Conservation (phyloP, 2,329 filamentous ascomycete species). For the Hypoxylon sp. region DNA sequence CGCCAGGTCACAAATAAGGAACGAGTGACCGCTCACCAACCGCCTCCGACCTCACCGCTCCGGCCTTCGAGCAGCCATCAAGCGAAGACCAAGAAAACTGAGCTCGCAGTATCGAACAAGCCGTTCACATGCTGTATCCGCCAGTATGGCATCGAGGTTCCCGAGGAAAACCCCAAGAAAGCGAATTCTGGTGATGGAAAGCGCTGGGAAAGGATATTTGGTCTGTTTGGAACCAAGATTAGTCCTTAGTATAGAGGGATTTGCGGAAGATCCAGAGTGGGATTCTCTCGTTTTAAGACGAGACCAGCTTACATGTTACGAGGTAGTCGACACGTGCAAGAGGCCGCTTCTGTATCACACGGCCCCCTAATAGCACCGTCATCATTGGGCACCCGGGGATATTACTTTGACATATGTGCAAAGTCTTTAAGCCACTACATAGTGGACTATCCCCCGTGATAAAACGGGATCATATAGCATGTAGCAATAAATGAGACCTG, state of each 20-base stretch:
- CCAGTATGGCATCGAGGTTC: conserved; percentile 75
- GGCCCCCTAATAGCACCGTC: too few species aligned
- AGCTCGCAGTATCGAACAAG: conserved; percentile 62
- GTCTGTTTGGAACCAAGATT: conserved; percentile 76
- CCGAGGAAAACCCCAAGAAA: conserved; percentile 58
- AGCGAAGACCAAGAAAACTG: conserved; percentile 26
- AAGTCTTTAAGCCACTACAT: too few species aligned
- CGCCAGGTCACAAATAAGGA: conserved; percentile 48
- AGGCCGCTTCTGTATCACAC: not conserved
- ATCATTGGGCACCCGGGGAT: too few species aligned
- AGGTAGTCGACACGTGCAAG: not conserved
- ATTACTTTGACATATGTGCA: too few species aligned
- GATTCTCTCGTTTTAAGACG: not conserved
- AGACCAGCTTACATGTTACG: not conserved
- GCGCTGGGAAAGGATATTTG: conserved; percentile 75
- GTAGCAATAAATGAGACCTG: too few species aligned
- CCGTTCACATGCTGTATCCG: conserved; percentile 80
- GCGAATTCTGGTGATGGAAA: conserved; percentile 62
- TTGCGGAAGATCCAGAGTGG: not conserved
- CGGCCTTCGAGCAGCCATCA: conserved; percentile 20
- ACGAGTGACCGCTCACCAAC: conserved; percentile 49
- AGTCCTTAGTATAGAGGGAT: conserved; percentile 16
- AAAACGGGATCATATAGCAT: too few species aligned
- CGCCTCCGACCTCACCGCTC: conserved; percentile 58
- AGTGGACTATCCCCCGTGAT: too few species aligned